Conservation (phyloP, 352 stramenopile species). For the Phytopythium sindhum region DNA sequence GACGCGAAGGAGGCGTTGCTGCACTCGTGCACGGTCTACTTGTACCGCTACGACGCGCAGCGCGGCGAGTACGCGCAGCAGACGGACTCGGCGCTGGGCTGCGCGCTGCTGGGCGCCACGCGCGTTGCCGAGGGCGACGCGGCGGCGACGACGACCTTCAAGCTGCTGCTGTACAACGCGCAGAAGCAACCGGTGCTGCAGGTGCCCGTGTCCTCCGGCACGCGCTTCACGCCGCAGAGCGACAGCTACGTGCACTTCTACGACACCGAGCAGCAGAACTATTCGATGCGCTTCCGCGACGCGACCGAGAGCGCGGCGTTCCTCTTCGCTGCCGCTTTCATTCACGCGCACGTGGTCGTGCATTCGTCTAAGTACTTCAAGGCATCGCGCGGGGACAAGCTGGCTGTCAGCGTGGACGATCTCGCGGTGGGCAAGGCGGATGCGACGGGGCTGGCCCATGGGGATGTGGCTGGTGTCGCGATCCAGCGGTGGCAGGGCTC, state of each 20-base stretch:
- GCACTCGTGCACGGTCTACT: slow-evolving; percentile 68
- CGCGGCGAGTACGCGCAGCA: slow-evolving; percentile 51
- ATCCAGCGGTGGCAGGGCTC: slow-evolving; percentile 49
- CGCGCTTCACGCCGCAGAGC: slow-evolving; percentile 60
- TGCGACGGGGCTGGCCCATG: slow-evolving; percentile 23
- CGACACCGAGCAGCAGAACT: slow-evolving; percentile 49
- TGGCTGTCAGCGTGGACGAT: slow-evolving; percentile 38
- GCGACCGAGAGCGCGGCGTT: slow-evolving; percentile 29
- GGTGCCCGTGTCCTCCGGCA: slow-evolving; percentile 28
- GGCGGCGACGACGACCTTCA: slow-evolving; percentile 22
- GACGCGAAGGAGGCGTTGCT: slow-evolving; percentile 35
- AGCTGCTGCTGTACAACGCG: slow-evolving; percentile 68
- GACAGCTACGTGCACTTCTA: slow-evolving; percentile 77
- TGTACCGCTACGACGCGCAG: slow-evolving; percentile 59
- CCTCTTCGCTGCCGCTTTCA: slow-evolving; percentile 42
- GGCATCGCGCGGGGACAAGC: slow-evolving; percentile 8
- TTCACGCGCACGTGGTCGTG: slow-evolving; percentile 51
- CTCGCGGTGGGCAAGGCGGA: slow-evolving; percentile 45
- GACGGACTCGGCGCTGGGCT: slow-evolving; percentile 58
- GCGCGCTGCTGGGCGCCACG: slow-evolving; percentile 36
- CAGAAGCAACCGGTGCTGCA: slow-evolving; percentile 61
- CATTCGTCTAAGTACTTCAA: slow-evolving; percentile 18
- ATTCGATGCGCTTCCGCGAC: slow-evolving; percentile 77
- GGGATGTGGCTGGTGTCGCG: slow-evolving; percentile 53
- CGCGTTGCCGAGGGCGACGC: not conserved